A percentile compares a stretch with the other conserved stretches of the same genome.
These are phyloP conservation scores for Podila horticola DNA, from an alignment of 192 early-diverging fungal species.

Conservation along the genomic window DNA sequence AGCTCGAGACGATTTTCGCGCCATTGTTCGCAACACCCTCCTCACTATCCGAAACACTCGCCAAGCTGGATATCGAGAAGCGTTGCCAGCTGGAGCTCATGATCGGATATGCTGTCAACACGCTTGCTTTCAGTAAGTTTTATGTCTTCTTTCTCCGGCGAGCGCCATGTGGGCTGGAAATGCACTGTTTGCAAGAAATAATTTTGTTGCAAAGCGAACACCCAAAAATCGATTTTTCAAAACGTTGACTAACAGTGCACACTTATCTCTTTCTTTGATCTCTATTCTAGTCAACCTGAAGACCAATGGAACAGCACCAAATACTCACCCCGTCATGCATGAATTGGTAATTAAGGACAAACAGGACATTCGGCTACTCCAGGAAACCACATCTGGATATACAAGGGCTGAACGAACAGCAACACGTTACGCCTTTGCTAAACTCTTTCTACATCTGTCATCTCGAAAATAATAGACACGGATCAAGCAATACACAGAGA, in stretches of 20 bases:
- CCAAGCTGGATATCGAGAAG: slow-evolving; percentile 58
- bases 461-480: slow-evolving; percentile 53
- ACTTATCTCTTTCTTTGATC: neutral
- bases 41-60: slow-evolving; percentile 54
- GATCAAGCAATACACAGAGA: slow-evolving; percentile 47
- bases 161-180: no score
- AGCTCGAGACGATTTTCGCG: slow-evolving; percentile 26
- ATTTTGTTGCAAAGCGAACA: no score
- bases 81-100: slow-evolving; percentile 66
- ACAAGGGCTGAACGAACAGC: neutral
- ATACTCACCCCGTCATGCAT: slow-evolving; percentile 64
- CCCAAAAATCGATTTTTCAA: neutral
- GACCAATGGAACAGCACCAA: slow-evolving; percentile 61
- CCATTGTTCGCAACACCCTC: slow-evolving; percentile 23
- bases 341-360: slow-evolving; percentile 59
- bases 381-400: no score
- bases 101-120: slow-evolving; percentile 65
- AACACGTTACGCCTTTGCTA: neutral
- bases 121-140: slow-evolving; percentile 52
- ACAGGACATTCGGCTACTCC: neutral
- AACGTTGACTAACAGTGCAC: neutral
- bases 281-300: slow-evolving; percentile 61
- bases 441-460: no score
- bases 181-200: neutral
- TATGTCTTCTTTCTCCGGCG: neutral